Percentiles rank a stretch among this genome's conserved stretches.
Conservation (phyloP, 768 basidiomycete species). For the Russula virescens region DNA sequence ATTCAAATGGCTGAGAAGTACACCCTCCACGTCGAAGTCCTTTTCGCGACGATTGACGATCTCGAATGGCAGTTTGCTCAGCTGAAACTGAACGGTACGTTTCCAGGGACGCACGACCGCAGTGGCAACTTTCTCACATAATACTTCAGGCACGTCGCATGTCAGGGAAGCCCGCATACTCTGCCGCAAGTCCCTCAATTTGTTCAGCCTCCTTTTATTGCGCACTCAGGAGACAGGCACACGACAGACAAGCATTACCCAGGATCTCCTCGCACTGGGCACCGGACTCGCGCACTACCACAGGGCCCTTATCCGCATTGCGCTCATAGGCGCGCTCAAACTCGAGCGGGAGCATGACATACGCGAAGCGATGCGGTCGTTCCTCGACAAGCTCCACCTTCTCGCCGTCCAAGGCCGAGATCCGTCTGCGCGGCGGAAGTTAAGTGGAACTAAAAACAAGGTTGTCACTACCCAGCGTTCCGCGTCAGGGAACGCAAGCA, state of each 20-base stretch:
- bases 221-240: conserved; percentile 92
- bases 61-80: conserved; percentile 82
- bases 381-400: conserved; percentile 89
- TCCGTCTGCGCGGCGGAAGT: conserved; percentile 67
- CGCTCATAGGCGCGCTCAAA: conserved; percentile 91
- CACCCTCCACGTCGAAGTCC: conserved; percentile 94
- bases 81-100: conserved; percentile 78
- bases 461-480: conserved; percentile 30
- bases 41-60: conserved; percentile 96
- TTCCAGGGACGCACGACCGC: neutral
- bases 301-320: conserved; percentile 97
- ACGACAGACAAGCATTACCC: conserved; percentile 90
- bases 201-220: conserved; percentile 84
- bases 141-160: conserved; percentile 81
- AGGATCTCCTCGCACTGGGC: conserved; percentile 94
- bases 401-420: conserved; percentile 83
- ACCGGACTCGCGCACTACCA: conserved; percentile 99
- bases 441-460: conserved; percentile 70
- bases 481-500: conserved; percentile 58
- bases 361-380: conserved; percentile 76
- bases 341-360: conserved; percentile 87
- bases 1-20: conserved; percentile 99
- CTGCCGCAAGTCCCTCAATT: conserved; percentile 96
- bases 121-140: neutral
- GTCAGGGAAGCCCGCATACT: conserved; percentile 97